Evolutionary conservation across 129 eudicot genomes (phyloP).

Genomic region (Tanacetum coccineum): DNA sequence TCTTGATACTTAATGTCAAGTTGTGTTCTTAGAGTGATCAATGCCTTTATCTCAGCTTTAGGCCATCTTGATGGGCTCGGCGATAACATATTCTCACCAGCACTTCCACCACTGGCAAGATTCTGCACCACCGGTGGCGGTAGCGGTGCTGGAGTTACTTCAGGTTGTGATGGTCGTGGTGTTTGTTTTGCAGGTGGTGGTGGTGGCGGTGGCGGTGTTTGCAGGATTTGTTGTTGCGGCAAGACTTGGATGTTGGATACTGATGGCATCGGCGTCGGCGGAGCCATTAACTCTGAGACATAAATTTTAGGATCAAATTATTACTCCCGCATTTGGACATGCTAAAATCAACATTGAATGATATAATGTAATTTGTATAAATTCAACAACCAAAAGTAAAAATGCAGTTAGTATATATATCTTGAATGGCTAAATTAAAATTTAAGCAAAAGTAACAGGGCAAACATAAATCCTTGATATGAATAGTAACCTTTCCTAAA

Average conservation of each 20-base stretch:
- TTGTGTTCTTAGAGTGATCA: conserved; percentile 38
- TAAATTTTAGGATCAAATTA: not conserved
- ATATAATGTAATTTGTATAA: too few relatives aligned
- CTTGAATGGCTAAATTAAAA: too few relatives aligned
- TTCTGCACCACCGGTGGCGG: conserved; percentile 6
- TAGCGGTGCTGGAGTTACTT: not conserved
- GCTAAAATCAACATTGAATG: too few relatives aligned
- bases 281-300: conserved; percentile 12
- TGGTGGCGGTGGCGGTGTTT: conserved; percentile 22
- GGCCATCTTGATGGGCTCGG: conserved; percentile 53
- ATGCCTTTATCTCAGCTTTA: conserved; percentile 42
- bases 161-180: not conserved
- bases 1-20: conserved; percentile 46
- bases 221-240: conserved; percentile 27
- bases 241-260: conserved; percentile 1
- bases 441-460: too few relatives aligned
- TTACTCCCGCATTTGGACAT: too few relatives aligned
- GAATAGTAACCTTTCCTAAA: too few relatives aligned
- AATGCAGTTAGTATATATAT: too few relatives aligned
- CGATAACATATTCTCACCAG: conserved; percentile 22
- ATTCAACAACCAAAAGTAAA: too few relatives aligned
- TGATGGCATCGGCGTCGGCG: not conserved
- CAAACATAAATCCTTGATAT: too few relatives aligned
- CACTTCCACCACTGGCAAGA: not conserved
- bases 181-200: conserved; percentile 8